Percentiles rank a stretch among this genome's conserved stretches.
phyloP scores from a whole-genome alignment of 139 green algal genomes.

The Tetratostichococcus sp. region DNA sequence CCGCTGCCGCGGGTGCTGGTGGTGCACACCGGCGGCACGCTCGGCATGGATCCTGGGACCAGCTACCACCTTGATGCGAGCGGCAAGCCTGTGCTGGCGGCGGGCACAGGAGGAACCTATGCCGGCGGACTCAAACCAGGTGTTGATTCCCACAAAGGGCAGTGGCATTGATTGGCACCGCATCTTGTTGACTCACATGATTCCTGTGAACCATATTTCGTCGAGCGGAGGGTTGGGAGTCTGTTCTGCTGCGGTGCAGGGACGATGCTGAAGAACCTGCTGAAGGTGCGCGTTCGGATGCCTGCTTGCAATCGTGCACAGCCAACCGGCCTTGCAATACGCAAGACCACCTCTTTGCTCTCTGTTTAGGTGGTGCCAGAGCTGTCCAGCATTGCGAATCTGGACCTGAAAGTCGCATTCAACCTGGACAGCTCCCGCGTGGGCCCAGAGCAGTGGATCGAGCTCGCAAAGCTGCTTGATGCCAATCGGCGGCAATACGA shows the following conservation, averaged over 20 bases:
- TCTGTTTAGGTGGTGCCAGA: conserved; percentile 62
- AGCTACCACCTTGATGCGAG: conserved; percentile 29
- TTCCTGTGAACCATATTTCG: background rate
- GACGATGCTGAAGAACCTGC: conserved; percentile 38
- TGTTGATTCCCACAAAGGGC: background rate
- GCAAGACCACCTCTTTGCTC: background rate
- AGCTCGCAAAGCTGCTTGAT: conserved; percentile 65
- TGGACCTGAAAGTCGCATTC: conserved; percentile 63
- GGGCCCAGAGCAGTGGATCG: conserved; percentile 66
- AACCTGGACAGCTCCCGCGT: conserved; percentile 65
- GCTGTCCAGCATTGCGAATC: conserved; percentile 68
- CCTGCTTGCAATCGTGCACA: background rate
- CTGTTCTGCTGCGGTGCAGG: conserved; percentile 14
- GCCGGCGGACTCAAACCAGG: conserved; percentile 7
- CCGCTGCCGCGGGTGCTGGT: conserved; percentile 73
- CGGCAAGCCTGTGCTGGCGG: conserved; percentile 35
- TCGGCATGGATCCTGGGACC: conserved; percentile 71
- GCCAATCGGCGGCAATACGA: conserved; percentile 53
- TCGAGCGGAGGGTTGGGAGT: background rate
- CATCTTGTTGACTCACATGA: too few relatives aligned
- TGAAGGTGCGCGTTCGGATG: conserved; percentile 16
- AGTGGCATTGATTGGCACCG: too few relatives aligned
- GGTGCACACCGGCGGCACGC: conserved; percentile 79
- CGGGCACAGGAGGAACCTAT: conserved; percentile 57
- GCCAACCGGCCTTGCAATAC: too few relatives aligned